These are phyloP conservation scores for Pythium vanterpoolii DNA, from an alignment of 352 stramenopile species.

Conservation along the genomic window DNA sequence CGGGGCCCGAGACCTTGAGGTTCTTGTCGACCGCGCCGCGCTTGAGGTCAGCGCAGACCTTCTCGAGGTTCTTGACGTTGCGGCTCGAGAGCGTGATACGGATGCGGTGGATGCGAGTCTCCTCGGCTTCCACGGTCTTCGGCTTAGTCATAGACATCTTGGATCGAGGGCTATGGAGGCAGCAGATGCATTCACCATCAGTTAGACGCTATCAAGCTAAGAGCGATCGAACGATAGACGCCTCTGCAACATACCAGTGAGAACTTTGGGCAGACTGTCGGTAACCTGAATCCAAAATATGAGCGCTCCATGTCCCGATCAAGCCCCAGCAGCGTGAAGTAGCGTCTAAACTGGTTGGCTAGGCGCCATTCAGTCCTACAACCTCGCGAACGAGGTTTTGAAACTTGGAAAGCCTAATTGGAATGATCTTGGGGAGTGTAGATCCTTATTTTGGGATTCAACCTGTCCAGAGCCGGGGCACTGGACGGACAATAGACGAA, in stretches of 20 bases:
- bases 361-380: conserved; percentile 8
- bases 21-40: conserved; percentile 97
- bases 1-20: conserved; percentile 96
- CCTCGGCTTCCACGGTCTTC: conserved; percentile 83
- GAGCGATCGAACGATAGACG: background rate
- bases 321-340: background rate
- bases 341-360: conserved; percentile 20
- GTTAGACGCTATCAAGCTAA: background rate
- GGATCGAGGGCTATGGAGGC: conserved; percentile 72
- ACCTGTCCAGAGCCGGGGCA: conserved; percentile 4
- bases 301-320: background rate
- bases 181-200: no score
- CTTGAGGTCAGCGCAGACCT: conserved; percentile 99
- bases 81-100: conserved; percentile 99
- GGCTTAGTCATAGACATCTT: conserved; percentile 88
- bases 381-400: conserved; percentile 16
- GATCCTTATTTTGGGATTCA: conserved; percentile 5
- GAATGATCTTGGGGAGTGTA: background rate
- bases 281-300: conserved; percentile 91
- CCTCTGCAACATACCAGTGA: conserved; percentile 51
- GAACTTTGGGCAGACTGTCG: conserved; percentile 69
- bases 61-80: conserved; percentile 99
- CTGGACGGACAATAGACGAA: conserved; percentile 4
- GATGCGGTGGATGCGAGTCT: conserved; percentile 94
- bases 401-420: conserved; percentile 1